Base-by-base conservation (phyloP, 805 yeast genomes). In the Zygoascus tannicola region DNA sequence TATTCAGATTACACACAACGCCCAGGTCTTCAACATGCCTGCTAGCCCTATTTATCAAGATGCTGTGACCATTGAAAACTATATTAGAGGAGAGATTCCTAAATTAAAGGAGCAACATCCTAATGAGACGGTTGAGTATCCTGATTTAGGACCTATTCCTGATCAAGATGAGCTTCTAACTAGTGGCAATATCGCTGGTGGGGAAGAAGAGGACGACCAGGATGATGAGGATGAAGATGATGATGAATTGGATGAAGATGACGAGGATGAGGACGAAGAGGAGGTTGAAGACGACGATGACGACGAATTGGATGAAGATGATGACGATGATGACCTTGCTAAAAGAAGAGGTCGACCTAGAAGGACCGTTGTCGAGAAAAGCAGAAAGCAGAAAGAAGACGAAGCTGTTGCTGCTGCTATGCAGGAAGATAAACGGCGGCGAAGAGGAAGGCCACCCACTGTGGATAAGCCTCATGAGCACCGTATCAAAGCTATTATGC, bases 381-480 rank as follows among this genome's bases (percentile, higher is more conserved):
- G 53, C 18, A 47, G 44, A 28, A 46, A 47, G 41, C 52, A 49
- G 37, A 50, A 50, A 32, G 63, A 58, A 30, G 61, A 51, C 10
- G 62, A 54, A 22, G 56, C 50, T 33, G 52, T 40, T 48, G 53
- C 20, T 68, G 63, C 48, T 10, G 36, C 36, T 15, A 38, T 58
- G 64, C 20, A 41, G n/a, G 57, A 51, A 22, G 66, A 80, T 35
- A 55, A 54, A 37, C 58, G 85, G 53, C 74, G 76, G 26, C 81
- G 85, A 61, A 73, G 94, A 56, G 95, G 95, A 16, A 73, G 95
- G 54, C 95, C 96, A 4, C 95, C 95, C 2, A 81, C 85, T 45
- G 85, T 86, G 40, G 95, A 85, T 60, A 81, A 79, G 58, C 94
- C 95, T 4, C 88, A 82, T 62, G 97, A 92, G 63, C 86, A 86